Evolutionary conservation across 306 rosid genomes (phyloP), one percentile per base, ranked within the genome.

Genomic region (Medicago arabica): DNA sequence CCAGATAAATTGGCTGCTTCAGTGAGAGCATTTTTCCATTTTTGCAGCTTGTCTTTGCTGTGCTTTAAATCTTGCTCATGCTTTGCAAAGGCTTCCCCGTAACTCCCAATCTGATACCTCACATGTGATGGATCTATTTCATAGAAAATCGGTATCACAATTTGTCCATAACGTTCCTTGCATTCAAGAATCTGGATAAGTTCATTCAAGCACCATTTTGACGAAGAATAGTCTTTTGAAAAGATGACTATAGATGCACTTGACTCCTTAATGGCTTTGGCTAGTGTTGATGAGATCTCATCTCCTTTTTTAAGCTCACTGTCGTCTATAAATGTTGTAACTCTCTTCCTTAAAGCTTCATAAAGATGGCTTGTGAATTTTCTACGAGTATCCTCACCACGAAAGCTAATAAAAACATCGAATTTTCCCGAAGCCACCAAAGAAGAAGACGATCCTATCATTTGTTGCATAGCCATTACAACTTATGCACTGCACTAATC

Each of bases 151-250:
- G 78, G 78, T 34, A 75, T 49, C 9, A 75, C 79, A 75, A 75
- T 2, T 1, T 75, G 79, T 36, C 64, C 53, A 0, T 0, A 4
- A 9, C 13, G 25, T n/a, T 38, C 28, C 64, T 64, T 75, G 41
- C 79, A 75, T 38, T 75, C 53, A 0, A 75, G 34, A 63, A 75
- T 72, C 55, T 58, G 41, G 1, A 36, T 2, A 8, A 75, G 58
- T 75, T 75, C 79, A 36, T 64, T 25, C 64, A 75, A 75, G 14
- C 72, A 75, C 72, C 72, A 75, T 38, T 64, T 75, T 9, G 79
- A 64, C 12, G 79, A 34, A 49, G 72, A 65, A 38, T 75, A 76
- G 34, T 66, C 9, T 49, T 74, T 0, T 41, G 69, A 73, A 8
- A 71, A 14, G 2, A 71, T 18, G 15, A 54, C 53, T 6, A 71